Percentiles rank a stretch among this genome's conserved stretches.
phyloP scores from a whole-genome alignment of 805 yeast genomes.

The Candida manassasensis region DNA sequence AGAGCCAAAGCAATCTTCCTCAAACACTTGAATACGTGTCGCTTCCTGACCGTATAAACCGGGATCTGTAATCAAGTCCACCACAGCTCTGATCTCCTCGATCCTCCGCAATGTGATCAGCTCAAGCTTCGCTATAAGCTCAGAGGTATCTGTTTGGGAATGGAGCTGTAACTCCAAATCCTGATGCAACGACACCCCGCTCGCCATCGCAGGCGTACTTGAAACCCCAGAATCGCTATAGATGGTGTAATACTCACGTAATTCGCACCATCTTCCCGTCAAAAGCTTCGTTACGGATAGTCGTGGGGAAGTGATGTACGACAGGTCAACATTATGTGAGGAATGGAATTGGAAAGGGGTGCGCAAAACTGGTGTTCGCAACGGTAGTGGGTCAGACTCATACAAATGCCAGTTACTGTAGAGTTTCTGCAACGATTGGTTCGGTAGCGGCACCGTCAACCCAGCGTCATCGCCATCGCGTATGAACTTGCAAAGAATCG shows the following conservation, averaged over 20 bases:
- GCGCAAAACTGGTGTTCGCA: neutral
- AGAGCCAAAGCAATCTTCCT: constrained; percentile 6
- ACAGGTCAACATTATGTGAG: constrained; percentile 17
- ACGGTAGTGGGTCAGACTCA: neutral
- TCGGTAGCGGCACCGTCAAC: constrained; percentile 1
- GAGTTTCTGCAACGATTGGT: constrained; percentile 4
- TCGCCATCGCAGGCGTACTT: constrained; percentile 36
- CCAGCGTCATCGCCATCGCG: neutral
- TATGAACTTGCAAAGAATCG: neutral
- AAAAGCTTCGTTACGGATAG: constrained; percentile 58
- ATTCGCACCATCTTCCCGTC: constrained; percentile 66
- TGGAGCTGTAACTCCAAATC: constrained; percentile 46
- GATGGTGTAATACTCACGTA: constrained; percentile 48
- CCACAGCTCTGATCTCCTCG: neutral
- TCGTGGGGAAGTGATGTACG: constrained; percentile 27
- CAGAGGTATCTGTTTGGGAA: constrained; percentile 21
- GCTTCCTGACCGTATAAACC: neutral
- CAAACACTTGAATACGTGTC: constrained; percentile 8
- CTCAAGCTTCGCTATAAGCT: constrained; percentile 3
- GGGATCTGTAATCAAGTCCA: constrained; percentile 1
- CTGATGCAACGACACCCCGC: constrained; percentile 47
- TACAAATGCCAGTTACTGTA: constrained; percentile 9
- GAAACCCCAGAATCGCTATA: constrained; percentile 38
- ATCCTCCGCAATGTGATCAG: constrained; percentile 7
- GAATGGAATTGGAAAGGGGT: constrained; percentile 26